Conservation (phyloP, 257 asterid species). For the Dorcoceras hygrometricum region DNA sequence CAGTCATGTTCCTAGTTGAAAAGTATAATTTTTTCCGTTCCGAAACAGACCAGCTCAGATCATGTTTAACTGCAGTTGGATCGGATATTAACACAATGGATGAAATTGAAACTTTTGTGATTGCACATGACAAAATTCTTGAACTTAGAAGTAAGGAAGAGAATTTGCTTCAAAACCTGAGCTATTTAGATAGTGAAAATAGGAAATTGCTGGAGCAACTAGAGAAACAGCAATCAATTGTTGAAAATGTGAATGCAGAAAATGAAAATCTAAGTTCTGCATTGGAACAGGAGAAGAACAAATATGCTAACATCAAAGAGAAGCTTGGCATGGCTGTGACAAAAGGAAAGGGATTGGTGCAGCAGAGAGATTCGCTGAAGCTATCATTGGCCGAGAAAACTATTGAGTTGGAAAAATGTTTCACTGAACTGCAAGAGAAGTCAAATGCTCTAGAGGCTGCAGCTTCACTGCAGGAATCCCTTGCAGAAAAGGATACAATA, state of each 20-base stretch:
- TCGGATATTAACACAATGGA: constrained; percentile 41
- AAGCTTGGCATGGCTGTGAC: constrained; percentile 97
- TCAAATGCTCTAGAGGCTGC: constrained; percentile 67
- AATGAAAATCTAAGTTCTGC: constrained; percentile 56
- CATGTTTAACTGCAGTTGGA: constrained; percentile 47
- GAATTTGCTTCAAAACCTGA: constrained; percentile 43
- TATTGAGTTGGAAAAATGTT: constrained; percentile 54
- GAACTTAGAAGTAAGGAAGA: constrained; percentile 59
- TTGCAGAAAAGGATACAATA: constrained; percentile 52
- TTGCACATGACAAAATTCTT: constrained; percentile 46
- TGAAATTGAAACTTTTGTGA: constrained; percentile 46
- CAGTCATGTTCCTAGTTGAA: constrained; percentile 42
- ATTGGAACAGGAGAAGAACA: constrained; percentile 73
- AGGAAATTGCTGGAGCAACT: constrained; percentile 57
- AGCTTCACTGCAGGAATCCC: constrained; percentile 62
- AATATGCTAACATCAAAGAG: constrained; percentile 81
- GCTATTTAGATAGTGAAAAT: constrained; percentile 55
- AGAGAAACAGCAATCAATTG: constrained; percentile 46
- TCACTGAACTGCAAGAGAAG: constrained; percentile 66
- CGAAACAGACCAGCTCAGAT: constrained; percentile 53
- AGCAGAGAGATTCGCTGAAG: constrained; percentile 82
- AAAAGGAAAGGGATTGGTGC: constrained; percentile 97
- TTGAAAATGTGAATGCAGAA: constrained; percentile 59
- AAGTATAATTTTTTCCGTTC: constrained; percentile 49
- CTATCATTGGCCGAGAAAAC: constrained; percentile 78